Percentiles rank a stretch among this genome's conserved stretches.
These are phyloP conservation scores for Ceratobasidium sp. DNA, from an alignment of 1,284 basidiomycete genomes.

Conservation along the genomic window DNA sequence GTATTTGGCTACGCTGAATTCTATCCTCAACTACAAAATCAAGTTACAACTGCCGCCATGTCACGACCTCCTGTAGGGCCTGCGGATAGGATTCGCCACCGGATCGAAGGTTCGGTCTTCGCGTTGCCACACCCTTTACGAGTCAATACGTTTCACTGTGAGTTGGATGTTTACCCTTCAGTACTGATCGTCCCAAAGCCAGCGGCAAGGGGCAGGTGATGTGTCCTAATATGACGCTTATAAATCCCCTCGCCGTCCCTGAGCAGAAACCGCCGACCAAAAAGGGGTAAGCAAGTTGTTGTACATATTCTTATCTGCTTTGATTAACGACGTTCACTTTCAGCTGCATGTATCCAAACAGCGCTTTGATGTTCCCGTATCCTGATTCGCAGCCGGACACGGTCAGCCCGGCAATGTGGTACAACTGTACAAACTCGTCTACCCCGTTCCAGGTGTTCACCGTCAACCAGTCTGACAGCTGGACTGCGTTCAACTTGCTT, in stretches of 20 bases:
- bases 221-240: constrained; percentile 12
- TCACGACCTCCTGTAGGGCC: background rate
- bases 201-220: constrained; percentile 18
- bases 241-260: constrained; percentile 1
- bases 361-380: constrained; percentile 21
- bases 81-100: background rate
- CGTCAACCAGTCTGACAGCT: constrained; percentile 11
- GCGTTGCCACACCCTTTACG: background rate
- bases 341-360: constrained; percentile 25
- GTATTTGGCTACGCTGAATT: no score
- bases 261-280: constrained; percentile 24
- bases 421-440: constrained; percentile 16
- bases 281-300: constrained; percentile 7
- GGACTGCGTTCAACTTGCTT: constrained; percentile 24
- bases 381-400: constrained; percentile 18
- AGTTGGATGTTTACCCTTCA: no score
- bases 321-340: background rate
- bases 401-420: constrained; percentile 23
- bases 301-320: background rate
- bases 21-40: no score
- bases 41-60: background rate
- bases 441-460: constrained; percentile 28
- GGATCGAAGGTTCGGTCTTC: background rate
- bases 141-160: background rate
- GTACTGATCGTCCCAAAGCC: background rate